Percentiles rank a stretch among this genome's conserved stretches.
phyloP scores from a whole-genome alignment of 2,329 filamentous ascomycete genomes.

The Lasiodiplodia citricola region DNA sequence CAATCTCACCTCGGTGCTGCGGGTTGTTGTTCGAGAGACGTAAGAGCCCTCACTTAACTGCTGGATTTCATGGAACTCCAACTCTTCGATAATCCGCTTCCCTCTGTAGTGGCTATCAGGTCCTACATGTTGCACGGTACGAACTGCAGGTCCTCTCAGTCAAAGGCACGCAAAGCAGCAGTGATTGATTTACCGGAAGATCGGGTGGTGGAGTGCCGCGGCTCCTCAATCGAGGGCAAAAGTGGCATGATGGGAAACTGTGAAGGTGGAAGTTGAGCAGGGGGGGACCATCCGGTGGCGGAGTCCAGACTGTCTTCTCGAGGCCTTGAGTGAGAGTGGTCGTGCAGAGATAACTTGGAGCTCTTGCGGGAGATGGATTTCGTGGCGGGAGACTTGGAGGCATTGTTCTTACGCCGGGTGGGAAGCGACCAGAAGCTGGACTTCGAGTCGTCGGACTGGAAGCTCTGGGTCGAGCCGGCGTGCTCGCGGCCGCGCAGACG shows the following conservation, averaged over 20 bases:
- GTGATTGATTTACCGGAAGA: slow-evolving; percentile 9
- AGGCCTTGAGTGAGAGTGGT: neutral
- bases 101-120: neutral
- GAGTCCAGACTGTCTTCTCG: neutral
- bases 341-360: slow-evolving; percentile 5
- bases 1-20: slow-evolving; percentile 33
- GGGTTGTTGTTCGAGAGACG: slow-evolving; percentile 34
- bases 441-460: slow-evolving; percentile 7
- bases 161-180: neutral
- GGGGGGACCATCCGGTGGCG: neutral
- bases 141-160: neutral
- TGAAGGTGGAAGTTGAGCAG: slow-evolving; percentile 32
- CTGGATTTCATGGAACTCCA: slow-evolving; percentile 32
- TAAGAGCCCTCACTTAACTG: slow-evolving; percentile 36
- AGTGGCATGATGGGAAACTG: slow-evolving; percentile 27
- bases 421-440: slow-evolving; percentile 23
- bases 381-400: slow-evolving; percentile 1
- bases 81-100: slow-evolving; percentile 27
- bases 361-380: slow-evolving; percentile 5
- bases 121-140: slow-evolving; percentile 3
- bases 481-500: slow-evolving; percentile 35
- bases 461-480: slow-evolving; percentile 16
- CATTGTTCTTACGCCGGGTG: slow-evolving; percentile 7
- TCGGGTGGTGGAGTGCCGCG: neutral
- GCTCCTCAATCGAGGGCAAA: slow-evolving; percentile 38